phyloP scores from a whole-genome alignment of 192 early-diverging fungal genomes.

The Entophlyctis helioformis region DNA sequence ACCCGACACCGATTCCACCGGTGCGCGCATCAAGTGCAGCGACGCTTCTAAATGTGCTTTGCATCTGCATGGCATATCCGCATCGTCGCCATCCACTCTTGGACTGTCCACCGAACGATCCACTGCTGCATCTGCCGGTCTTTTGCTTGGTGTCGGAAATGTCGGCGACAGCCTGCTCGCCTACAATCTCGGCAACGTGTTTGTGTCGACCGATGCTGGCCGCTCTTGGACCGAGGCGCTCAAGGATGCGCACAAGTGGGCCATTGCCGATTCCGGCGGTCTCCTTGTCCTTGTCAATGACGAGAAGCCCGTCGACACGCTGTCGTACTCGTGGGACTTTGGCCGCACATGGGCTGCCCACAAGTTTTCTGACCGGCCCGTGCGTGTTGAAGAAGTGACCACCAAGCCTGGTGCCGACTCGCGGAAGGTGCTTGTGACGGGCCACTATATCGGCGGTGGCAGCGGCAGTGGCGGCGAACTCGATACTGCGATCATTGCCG shows the following conservation, averaged over 20 bases:
- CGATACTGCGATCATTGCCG: constrained; percentile 23
- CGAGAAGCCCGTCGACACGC: constrained; percentile 47
- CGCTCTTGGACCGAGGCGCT: constrained; percentile 67
- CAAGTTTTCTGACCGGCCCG: constrained; percentile 40
- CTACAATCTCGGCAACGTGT: constrained; percentile 59
- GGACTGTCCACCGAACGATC: too few relatives aligned
- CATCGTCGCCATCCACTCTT: too few relatives aligned
- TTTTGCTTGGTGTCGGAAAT: constrained; percentile 55
- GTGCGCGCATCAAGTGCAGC: too few relatives aligned
- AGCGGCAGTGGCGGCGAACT: constrained; percentile 3
- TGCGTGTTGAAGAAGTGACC: constrained; percentile 49
- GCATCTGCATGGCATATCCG: too few relatives aligned
- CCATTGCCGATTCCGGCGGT: constrained; percentile 83
- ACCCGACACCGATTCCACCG: constrained; percentile 24
- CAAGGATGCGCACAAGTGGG: constrained; percentile 57
- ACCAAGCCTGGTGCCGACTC: constrained; percentile 55
- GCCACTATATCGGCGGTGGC: constrained; percentile 17
- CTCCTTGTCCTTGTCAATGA: constrained; percentile 68
- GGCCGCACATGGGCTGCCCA: constrained; percentile 61
- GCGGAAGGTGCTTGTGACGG: constrained; percentile 62
- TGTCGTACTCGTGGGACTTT: constrained; percentile 61
- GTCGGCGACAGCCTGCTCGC: constrained; percentile 52
- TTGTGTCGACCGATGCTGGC: constrained; percentile 78
- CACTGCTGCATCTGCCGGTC: constrained; percentile 30
- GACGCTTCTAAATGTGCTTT: too few relatives aligned